Base-by-base conservation (phyloP, 495 filamentous ascomycete species). In the Penicillium ucsense region DNA sequence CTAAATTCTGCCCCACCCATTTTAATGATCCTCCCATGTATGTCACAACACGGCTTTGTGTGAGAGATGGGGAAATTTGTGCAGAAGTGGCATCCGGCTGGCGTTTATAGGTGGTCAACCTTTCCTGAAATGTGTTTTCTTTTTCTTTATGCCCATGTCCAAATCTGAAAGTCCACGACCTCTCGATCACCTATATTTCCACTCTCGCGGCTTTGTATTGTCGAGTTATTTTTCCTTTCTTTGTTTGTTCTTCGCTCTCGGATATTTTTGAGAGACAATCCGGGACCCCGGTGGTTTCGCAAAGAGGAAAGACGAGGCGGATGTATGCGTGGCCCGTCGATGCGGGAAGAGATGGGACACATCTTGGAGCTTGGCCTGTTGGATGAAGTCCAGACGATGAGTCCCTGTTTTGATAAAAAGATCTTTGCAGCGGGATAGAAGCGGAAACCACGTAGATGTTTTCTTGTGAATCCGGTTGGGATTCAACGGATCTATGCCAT, bases 21-120 rank as follows among this genome's bases (percentile, higher is more conserved):
- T 52, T 65, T 67, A 62, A 54, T 70, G 61, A 61, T 62, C 52
- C 59, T 57, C 51, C 56, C 61, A 57, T 62, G 59, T 62, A 57
- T 56, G 59, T 59, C 54, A 63, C 53, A 62, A 64, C 63, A 60
- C 56, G 65, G 60, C 48, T 61, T 58, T 55, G 55, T 56, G 46
- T 59, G 48, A 60, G 56, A 57, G 55, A 67, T 62, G 57, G 43
- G 48, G 61, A 20, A 62, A 56, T 50, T 56, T 56, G 65, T 58
- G 64, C 68, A 69, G 65, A 64, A 64, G 65, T 71, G 67, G 68
- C 68, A 71, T 69, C 64, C 66, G 68, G 68, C 68, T 67, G 70
- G 70, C 70, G 70, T 73, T 73, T 63, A 57, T 60, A 59, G 70
- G 70, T 67, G 66, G 68, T 72, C 60, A 62, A 61, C 60, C 47